phyloP scores from a whole-genome alignment of 139 green algal genomes.

The Marvania coccoides region DNA sequence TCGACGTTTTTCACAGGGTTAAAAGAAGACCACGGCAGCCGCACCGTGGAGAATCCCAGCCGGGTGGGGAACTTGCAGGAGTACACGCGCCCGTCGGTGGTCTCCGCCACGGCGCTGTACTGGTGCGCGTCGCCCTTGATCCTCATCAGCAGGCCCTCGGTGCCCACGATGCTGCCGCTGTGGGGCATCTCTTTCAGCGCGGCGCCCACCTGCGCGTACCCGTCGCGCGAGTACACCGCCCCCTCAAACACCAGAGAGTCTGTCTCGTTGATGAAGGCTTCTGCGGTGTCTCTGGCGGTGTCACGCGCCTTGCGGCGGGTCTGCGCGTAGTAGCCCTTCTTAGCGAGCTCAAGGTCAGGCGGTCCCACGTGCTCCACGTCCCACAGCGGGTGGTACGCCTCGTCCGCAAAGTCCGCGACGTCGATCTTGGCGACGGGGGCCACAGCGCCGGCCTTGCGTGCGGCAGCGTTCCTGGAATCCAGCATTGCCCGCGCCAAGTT shows the following conservation, averaged over 20 bases:
- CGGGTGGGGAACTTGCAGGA: conserved; percentile 54
- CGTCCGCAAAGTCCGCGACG: conserved; percentile 38
- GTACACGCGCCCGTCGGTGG: conserved; percentile 39
- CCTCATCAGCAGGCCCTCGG: conserved; percentile 76
- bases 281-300: conserved; percentile 9
- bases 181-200: conserved; percentile 1
- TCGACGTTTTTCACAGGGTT: conserved; percentile 33
- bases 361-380: conserved; percentile 30
- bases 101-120: conserved; percentile 66
- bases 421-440: conserved; percentile 28
- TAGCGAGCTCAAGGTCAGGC: not conserved
- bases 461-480: conserved; percentile 25
- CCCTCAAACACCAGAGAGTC: conserved; percentile 56
- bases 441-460: not conserved
- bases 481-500: conserved; percentile 55
- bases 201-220: conserved; percentile 35
- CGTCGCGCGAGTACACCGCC: conserved; percentile 41
- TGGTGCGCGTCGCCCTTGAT: conserved; percentile 71
- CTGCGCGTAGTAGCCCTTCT: not conserved
- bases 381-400: conserved; percentile 29
- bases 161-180: conserved; percentile 21
- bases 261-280: conserved; percentile 25
- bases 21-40: conserved; percentile 84
- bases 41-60: conserved; percentile 52
- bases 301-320: conserved; percentile 1